These are phyloP conservation scores for Warburgia ugandensis DNA, from an alignment of 164 flowering plant species.

Conservation along the genomic window DNA sequence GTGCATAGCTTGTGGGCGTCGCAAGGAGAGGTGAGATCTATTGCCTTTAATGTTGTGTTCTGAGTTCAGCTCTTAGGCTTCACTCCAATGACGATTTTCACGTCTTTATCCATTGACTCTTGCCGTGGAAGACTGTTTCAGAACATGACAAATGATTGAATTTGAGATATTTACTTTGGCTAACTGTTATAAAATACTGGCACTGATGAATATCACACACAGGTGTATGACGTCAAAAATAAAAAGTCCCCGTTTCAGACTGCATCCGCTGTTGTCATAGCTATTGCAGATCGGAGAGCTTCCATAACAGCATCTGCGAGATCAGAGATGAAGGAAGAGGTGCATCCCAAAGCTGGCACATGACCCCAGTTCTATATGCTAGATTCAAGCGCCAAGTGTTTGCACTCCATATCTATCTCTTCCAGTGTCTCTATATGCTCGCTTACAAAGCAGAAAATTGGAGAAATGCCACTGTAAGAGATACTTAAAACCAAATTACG, in stretches of 20 bases:
- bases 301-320: conserved; percentile 94
- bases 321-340: conserved; percentile 72
- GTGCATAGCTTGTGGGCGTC: conserved; percentile 84
- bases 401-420: conserved; percentile 98
- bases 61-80: too few relatives aligned
- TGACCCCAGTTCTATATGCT: conserved; percentile 96
- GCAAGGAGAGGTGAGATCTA: conserved; percentile 59
- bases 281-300: conserved; percentile 72
- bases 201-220: conserved; percentile 98
- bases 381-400: conserved; percentile 85
- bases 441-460: conserved; percentile 78
- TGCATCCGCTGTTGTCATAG: conserved; percentile 35
- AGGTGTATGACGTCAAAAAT: conserved; percentile 80
- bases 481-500: neutral
- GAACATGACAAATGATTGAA: too few relatives aligned
- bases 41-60: too few relatives aligned
- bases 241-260: conserved; percentile 64
- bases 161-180: too few relatives aligned
- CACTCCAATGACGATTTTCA: too few relatives aligned
- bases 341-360: conserved; percentile 82
- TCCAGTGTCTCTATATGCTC: conserved; percentile 99
- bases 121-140: too few relatives aligned
- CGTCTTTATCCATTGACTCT: too few relatives aligned
- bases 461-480: neutral
- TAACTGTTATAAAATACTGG: too few relatives aligned